A percentile compares a stretch with the other conserved stretches of the same genome.
Evolutionary conservation across 805 yeast species (phyloP).

Genomic region (Metschnikowia kofuensis): DNA sequence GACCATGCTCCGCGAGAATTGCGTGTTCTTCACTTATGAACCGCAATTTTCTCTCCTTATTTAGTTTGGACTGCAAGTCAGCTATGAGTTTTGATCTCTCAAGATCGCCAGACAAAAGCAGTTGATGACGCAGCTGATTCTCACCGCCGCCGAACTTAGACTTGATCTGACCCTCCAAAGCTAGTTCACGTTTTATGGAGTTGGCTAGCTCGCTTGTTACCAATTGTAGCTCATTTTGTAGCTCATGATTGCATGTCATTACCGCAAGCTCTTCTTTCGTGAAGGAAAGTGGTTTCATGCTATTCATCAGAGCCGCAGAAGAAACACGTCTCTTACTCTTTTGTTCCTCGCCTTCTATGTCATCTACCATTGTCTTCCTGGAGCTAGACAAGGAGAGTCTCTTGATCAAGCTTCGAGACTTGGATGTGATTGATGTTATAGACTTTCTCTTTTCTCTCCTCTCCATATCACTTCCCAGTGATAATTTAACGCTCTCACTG

Average conservation of each 20-base stretch:
- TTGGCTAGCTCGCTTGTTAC: slow-evolving; percentile 72
- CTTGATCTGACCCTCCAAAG: slow-evolving; percentile 47
- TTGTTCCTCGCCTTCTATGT: slow-evolving; percentile 1
- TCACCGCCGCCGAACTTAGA: background rate
- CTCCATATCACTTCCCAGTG: slow-evolving; percentile 6
- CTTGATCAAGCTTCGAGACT: slow-evolving; percentile 32
- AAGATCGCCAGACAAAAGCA: background rate
- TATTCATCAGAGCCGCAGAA: slow-evolving; percentile 2
- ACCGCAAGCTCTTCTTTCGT: slow-evolving; percentile 62
- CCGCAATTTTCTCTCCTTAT: slow-evolving; percentile 62
- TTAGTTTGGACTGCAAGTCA: slow-evolving; percentile 53
- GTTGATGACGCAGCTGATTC: background rate
- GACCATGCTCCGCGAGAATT: slow-evolving; percentile 51
- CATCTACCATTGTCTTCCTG: background rate
- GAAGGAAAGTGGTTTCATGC: slow-evolving; percentile 28
- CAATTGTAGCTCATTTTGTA: slow-evolving; percentile 62
- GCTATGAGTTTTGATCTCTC: slow-evolving; percentile 39
- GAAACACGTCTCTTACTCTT: background rate
- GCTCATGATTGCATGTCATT: slow-evolving; percentile 54
- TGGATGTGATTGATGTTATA: slow-evolving; percentile 25
- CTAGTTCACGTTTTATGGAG: slow-evolving; percentile 67
- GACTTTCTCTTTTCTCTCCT: slow-evolving; percentile 21
- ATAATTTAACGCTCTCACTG: background rate
- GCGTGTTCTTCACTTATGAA: slow-evolving; percentile 72
- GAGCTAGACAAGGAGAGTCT: slow-evolving; percentile 27